Conservation (phyloP, 2,329 filamentous ascomycete species). For the Phialophora verrucosa region DNA sequence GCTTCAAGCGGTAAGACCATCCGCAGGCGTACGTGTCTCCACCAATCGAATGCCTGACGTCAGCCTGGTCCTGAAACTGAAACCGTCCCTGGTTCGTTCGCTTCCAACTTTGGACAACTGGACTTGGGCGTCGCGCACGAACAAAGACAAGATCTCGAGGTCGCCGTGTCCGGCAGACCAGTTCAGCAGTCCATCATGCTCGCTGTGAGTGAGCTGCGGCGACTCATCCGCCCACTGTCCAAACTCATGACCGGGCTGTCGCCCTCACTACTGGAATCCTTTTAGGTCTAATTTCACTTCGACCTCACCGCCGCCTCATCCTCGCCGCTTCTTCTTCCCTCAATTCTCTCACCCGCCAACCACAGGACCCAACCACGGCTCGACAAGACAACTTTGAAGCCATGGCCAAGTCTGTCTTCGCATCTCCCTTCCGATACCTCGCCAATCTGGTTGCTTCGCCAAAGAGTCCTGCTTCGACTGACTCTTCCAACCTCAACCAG, state of each 20-base stretch:
- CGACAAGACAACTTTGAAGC: not conserved
- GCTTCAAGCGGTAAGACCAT: not conserved
- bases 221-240: slow-evolving; percentile 11
- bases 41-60: slow-evolving; percentile 8
- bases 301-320: slow-evolving; percentile 16
- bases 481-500: not conserved
- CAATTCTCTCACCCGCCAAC: not conserved
- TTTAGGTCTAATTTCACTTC: slow-evolving; percentile 12
- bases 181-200: slow-evolving; percentile 15
- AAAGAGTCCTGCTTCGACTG: not conserved
- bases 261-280: not conserved
- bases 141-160: slow-evolving; percentile 17
- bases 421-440: slow-evolving; percentile 17
- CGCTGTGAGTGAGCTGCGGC: slow-evolving; percentile 14
- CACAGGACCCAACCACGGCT: not conserved
- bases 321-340: slow-evolving; percentile 2
- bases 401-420: slow-evolving; percentile 16
- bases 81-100: slow-evolving; percentile 11
- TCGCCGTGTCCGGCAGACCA: slow-evolving; percentile 7
- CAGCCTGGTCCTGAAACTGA: slow-evolving; percentile 22
- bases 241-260: slow-evolving; percentile 8
- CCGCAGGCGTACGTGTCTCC: not conserved
- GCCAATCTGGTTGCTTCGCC: slow-evolving; percentile 4
- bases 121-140: slow-evolving; percentile 1
- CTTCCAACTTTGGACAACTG: slow-evolving; percentile 16